Evolutionary conservation across 306 rosid genomes (phyloP), one percentile per base, ranked within the genome.

Genomic region (Sechiopsis laciniata): DNA sequence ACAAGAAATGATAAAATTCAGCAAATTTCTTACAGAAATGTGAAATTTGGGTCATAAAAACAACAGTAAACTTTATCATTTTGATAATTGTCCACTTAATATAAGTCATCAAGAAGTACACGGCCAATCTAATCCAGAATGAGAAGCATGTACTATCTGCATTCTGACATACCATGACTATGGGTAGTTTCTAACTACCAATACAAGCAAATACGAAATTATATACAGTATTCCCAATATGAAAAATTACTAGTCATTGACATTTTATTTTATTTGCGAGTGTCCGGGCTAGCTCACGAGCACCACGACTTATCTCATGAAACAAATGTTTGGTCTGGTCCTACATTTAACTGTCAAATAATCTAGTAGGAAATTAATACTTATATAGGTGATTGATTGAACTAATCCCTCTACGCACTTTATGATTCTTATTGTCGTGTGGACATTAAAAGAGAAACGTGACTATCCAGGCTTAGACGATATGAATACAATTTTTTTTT

Each of bases 11-110:
- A 60, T 14, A 26, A 13, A 42, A 24, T 60, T 14, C 45, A 60
- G 70, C 24, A 63, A 1, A 35, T 63, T 21, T 63, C 35, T 9
- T 29, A 63, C 15, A 35, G 14, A 37, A 24, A 24, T 14, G 66
- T 60, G 66, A 60, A 26, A 24, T 26, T 60, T 26, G 42, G 29
- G 8, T 21, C 66, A 60, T 8, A 8, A 26, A 14, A 60, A 17
- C 19, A 60, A 60, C 29, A 60, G 70, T 42, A 37, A 63, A 63
- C 70, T 61, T 7, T 35, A 63, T n/a, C 14, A 3, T 63, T 63
- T 26, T 3, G 17, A 35, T 8, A 2, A 15, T 35, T 63, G 19
- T n/a, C 70, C 20, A 50, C 50, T 63, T 16, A 3, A 63, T 29
- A 29, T 3, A 29, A 35, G 69, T 63, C 21, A 63, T 35, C 48